Conservation (phyloP, 768 basidiomycete species). For the Rickenella mellea region DNA sequence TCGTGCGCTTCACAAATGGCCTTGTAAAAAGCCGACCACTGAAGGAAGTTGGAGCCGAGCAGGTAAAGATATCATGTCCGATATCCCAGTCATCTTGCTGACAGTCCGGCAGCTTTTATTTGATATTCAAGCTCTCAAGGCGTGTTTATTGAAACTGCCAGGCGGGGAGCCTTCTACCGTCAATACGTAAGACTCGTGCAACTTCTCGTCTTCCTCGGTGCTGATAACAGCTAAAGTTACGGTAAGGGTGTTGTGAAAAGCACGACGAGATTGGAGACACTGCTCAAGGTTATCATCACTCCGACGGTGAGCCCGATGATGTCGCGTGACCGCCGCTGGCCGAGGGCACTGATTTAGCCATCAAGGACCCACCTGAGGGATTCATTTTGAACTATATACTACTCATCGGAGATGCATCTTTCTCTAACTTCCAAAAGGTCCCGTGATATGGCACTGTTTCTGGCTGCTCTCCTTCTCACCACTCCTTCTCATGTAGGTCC, state of each 20-base stretch:
- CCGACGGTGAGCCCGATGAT: slow-evolving; percentile 55
- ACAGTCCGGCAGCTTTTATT: slow-evolving; percentile 58
- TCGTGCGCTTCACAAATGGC: slow-evolving; percentile 82
- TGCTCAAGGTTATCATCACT: slow-evolving; percentile 92
- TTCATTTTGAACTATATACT: slow-evolving; percentile 95
- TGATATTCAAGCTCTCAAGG: slow-evolving; percentile 82
- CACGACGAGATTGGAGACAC: slow-evolving; percentile 74
- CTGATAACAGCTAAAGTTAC: slow-evolving; percentile 43
- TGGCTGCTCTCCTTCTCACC: not conserved
- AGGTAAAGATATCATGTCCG: slow-evolving; percentile 35
- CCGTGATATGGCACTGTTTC: slow-evolving; percentile 3
- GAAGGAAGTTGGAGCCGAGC: slow-evolving; percentile 90
- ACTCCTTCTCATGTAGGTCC: slow-evolving; percentile 43
- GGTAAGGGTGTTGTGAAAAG: slow-evolving; percentile 73
- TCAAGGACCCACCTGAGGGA: slow-evolving; percentile 81
- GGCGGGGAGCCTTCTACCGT: slow-evolving; percentile 56
- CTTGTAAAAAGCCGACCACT: slow-evolving; percentile 87
- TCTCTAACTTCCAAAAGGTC: slow-evolving; percentile 98
- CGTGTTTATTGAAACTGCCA: slow-evolving; percentile 74
- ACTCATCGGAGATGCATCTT: slow-evolving; percentile 88
- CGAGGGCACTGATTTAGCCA: not conserved
- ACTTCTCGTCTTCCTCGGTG: slow-evolving; percentile 7
- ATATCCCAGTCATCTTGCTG: not conserved
- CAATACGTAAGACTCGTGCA: slow-evolving; percentile 41
- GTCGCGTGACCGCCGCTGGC: not conserved